Percentiles rank a stretch among this genome's conserved stretches.
Evolutionary conservation across 306 rosid species (phyloP).

Genomic region (Pterocarpus santalinus): DNA sequence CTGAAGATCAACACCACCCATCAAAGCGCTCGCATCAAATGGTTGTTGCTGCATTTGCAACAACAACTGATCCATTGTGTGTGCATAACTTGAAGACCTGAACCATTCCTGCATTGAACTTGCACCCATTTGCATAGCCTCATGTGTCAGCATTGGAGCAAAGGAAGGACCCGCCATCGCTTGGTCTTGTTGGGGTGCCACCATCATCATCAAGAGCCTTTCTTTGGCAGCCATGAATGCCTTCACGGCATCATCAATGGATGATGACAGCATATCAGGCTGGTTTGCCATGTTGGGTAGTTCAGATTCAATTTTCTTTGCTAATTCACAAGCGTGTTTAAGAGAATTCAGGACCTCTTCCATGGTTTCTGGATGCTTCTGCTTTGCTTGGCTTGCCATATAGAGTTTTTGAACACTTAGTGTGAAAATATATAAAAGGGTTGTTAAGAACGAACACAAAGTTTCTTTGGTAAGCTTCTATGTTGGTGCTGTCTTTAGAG

Average conservation of each 20-base stretch:
- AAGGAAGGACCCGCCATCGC: conserved; percentile 1
- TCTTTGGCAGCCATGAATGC: conserved; percentile 55
- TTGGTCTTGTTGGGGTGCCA: not conserved
- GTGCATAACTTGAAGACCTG: conserved; percentile 11
- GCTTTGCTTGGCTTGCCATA: conserved; percentile 35
- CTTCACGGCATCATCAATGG: conserved; percentile 56
- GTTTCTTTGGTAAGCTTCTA: conserved; percentile 46
- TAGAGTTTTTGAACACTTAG: not conserved
- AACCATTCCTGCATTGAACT: conserved; percentile 47
- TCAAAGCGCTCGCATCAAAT: conserved; percentile 24
- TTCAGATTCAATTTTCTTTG: conserved; percentile 54
- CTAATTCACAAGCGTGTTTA: conserved; percentile 58
- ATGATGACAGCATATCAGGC: conserved; percentile 43
- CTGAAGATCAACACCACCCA: conserved; percentile 12
- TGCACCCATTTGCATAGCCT: conserved; percentile 18
- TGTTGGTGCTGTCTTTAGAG: conserved; percentile 33
- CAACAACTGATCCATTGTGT: conserved; percentile 36
- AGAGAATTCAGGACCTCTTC: conserved; percentile 50
- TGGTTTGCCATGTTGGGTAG: conserved; percentile 51
- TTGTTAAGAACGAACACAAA: not conserved
- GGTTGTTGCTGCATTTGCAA: conserved; percentile 42
- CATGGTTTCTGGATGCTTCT: conserved; percentile 45
- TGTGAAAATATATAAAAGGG: conserved; percentile 23
- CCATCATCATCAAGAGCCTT: conserved; percentile 8
- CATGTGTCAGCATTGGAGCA: conserved; percentile 16